Percentiles rank a stretch among this genome's conserved stretches.
phyloP scores from a whole-genome alignment of 306 rosid genomes.

The Potentilla sterilis region DNA sequence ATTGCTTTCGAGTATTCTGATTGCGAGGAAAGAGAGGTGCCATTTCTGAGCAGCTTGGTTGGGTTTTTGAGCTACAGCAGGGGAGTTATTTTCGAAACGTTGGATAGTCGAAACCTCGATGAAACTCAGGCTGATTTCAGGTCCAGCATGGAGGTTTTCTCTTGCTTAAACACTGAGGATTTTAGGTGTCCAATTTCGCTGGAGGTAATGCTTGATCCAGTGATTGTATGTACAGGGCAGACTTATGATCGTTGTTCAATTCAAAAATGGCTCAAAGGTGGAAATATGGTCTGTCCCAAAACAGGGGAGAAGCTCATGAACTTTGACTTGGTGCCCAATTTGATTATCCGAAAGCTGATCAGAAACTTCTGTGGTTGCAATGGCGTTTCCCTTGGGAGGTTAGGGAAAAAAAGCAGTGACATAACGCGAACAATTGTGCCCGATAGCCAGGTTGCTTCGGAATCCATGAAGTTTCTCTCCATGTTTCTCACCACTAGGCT shows the following conservation, averaged over 20 bases:
- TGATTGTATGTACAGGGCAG: slow-evolving; percentile 82
- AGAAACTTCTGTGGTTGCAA: slow-evolving; percentile 45
- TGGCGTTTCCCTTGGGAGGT: slow-evolving; percentile 28
- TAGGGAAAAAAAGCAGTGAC: slow-evolving; percentile 28
- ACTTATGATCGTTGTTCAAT: slow-evolving; percentile 82
- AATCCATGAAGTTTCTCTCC: slow-evolving; percentile 54
- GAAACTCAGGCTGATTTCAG: slow-evolving; percentile 23
- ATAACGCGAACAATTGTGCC: slow-evolving; percentile 36
- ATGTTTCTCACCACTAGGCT: slow-evolving; percentile 49
- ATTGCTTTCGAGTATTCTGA: slow-evolving; percentile 26
- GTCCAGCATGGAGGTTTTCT: slow-evolving; percentile 32
- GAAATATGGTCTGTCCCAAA: slow-evolving; percentile 69
- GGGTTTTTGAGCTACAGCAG: slow-evolving; percentile 62
- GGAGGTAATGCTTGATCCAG: slow-evolving; percentile 79
- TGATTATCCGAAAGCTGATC: slow-evolving; percentile 48
- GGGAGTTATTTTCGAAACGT: slow-evolving; percentile 52
- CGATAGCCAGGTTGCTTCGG: slow-evolving; percentile 44
- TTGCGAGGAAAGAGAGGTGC: slow-evolving; percentile 34
- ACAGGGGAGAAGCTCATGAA: slow-evolving; percentile 65
- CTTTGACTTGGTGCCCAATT: slow-evolving; percentile 63
- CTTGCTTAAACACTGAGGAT: slow-evolving; percentile 54
- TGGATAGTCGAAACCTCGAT: slow-evolving; percentile 28
- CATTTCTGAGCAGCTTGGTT: slow-evolving; percentile 51
- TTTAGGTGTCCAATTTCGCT: slow-evolving; percentile 85
- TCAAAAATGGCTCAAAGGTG: slow-evolving; percentile 70